Base-by-base conservation (phyloP, 2,329 filamentous ascomycete species). In the Colletotrichum magnum region DNA sequence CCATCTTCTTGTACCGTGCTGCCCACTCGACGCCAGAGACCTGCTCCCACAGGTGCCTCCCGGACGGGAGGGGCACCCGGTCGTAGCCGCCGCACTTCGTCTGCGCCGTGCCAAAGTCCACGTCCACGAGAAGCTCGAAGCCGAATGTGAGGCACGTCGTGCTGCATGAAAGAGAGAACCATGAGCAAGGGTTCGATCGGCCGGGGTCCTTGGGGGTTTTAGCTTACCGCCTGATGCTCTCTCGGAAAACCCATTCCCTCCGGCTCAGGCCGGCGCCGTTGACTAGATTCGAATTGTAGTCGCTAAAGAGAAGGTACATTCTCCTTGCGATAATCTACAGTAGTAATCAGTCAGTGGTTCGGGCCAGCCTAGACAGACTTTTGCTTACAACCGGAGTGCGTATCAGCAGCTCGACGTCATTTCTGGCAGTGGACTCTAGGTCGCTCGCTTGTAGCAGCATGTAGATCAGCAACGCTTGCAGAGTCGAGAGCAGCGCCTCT, bases 111-210 rank as follows among this genome's bases (percentile, higher is more conserved):
- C 43, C 45, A 6, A 66, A 48, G 5, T 60, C 48, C 5, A 59
- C 48, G n/a, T 69, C 66, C 6, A 66, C 32, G 4, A 68, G 48
- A 12, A 64, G 61, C 60, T 68, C 54, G 3, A 66, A 26, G 9
- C 60, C 62, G 18, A 64, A 68, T 6, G 59, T 28, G 12, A 68
- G 54, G 6, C 65, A 68, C 5, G 53, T 50, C 10, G 52, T 66
- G 15, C 65, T 68, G 47, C 18, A 18, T 28, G 10, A 5, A 6
- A 36, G 32, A 36, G 10, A 9, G 18, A 5, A 0, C 4, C 24
- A 1, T 28, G 59, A 24, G 12, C 10, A 0, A 13, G n/a, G 28
- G 6, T 2, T 36, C 5, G 28, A 9, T 2, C 32, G 32, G 32
- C 2, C 32, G 7, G 32, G n/a, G 6, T 39, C 32, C 4, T 12